A percentile compares a stretch with the other conserved stretches of the same genome.
Evolutionary conservation across 1,139 yeast genomes (phyloP).

Genomic region (Meyerozyma smithsonii): DNA sequence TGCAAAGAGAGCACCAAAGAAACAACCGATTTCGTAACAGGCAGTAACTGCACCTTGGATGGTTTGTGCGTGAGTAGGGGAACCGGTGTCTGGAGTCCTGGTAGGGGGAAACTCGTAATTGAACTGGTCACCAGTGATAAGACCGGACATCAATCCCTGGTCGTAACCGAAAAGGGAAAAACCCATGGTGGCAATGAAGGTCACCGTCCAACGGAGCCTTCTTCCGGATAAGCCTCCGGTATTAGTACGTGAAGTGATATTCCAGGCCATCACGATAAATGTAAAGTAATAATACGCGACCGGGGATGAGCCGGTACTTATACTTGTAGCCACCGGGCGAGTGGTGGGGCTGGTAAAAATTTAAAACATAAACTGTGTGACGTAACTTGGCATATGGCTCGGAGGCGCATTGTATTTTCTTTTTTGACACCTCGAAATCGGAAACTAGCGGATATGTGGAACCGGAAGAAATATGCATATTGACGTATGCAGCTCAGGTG

Average conservation of each 20-base stretch:
- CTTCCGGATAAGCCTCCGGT: slow-evolving; percentile 49
- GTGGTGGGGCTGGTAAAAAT: slow-evolving; percentile 3
- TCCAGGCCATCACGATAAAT: background rate
- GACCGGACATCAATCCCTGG: slow-evolving; percentile 75
- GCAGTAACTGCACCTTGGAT: slow-evolving; percentile 69
- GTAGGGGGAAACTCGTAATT: slow-evolving; percentile 56
- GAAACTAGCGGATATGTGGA: background rate
- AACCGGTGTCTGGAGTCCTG: slow-evolving; percentile 16
- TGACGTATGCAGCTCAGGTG: background rate
- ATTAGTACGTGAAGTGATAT: slow-evolving; percentile 27
- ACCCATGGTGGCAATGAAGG: slow-evolving; percentile 58
- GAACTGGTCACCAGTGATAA: slow-evolving; percentile 59
- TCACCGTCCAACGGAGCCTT: slow-evolving; percentile 39
- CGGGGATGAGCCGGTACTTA: background rate
- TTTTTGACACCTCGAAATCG: background rate
- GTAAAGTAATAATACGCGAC: background rate
- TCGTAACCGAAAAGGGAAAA: slow-evolving; percentile 74
- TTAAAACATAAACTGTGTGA: background rate
- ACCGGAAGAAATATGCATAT: background rate
- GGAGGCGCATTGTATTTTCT: background rate
- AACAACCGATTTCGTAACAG: slow-evolving; percentile 75
- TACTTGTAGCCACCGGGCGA: background rate
- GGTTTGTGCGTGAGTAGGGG: slow-evolving; percentile 33
- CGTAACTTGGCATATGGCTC: background rate
- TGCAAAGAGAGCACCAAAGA: slow-evolving; percentile 67